Evolutionary conservation across 1,284 basidiomycete genomes (phyloP), one percentile per base, ranked within the genome.

Genomic region (Athelia psychrophila): DNA sequence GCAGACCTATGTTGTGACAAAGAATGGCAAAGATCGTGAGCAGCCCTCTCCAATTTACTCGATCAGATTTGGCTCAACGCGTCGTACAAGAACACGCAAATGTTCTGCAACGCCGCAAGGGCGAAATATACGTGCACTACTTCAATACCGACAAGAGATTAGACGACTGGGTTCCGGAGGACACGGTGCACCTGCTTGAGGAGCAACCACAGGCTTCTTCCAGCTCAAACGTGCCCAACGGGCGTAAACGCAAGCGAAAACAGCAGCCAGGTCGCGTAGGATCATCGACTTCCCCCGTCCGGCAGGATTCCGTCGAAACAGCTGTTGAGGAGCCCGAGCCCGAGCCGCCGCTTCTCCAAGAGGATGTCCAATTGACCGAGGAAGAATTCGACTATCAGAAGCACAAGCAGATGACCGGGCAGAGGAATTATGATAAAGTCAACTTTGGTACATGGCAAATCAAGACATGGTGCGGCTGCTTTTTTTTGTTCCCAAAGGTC

Each of bases 381-480:
- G 84, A 88, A 58, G 86, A 86, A 56, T 81, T 76, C 60, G 84
- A 86, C 58, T 71, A 85, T 22, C 72, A 82, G 55, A 82, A 83
- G 52, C 84, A 86, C 62, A 82, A 81, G 65, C 77, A 82, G 65
- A 78, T 84, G 55, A 81, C 79, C 32, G 77, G 82, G n/a, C 79
- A 82, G 59, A 75, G 86, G 54, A 91, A 91, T 64, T 89, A 91
- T 62, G 88, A 90, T 58, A 81, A 79, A 59, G 86, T 92, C 56
- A 78, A 80, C 63, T 90, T 91, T 67, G 85, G 86, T 44, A 71
- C 79, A 20, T 91, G 84, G 83, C 77, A 84, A 66, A 90, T 92
- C 58, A 86, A 83, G 66, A 89, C 88, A 16, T 92, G 89, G 89
- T 88, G 58, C 57, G 82, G 75, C 40, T 47, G 33, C 38, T 20